These are phyloP conservation scores for Linum usitatissimum DNA, from an alignment of 345 rosid species.

Conservation along the genomic window DNA sequence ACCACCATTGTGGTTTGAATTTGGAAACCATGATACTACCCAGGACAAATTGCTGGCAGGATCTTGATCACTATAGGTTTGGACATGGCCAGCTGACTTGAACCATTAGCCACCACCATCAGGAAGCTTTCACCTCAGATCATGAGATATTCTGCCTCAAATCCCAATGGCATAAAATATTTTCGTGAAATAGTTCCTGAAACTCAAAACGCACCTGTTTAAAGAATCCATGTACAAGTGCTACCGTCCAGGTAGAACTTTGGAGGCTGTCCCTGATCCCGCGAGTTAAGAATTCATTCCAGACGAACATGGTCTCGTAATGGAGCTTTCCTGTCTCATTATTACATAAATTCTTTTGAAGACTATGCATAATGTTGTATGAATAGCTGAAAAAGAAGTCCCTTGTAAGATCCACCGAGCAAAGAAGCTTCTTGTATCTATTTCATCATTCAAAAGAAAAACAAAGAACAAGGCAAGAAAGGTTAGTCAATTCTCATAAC, in stretches of 20 bases:
- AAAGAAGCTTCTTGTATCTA: constrained; percentile 97
- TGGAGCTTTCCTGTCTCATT: constrained; percentile 33
- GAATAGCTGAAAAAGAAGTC: constrained; percentile 99
- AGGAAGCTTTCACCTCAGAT: no score
- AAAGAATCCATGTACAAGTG: constrained; percentile 87
- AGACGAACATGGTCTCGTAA: constrained; percentile 80
- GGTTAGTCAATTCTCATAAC: constrained; percentile 24
- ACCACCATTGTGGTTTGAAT: background rate
- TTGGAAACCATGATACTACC: background rate
- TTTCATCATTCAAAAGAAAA: constrained; percentile 24
- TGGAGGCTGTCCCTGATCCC: constrained; percentile 50
- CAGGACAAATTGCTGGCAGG: background rate
- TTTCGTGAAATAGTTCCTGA: background rate
- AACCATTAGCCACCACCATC: no score
- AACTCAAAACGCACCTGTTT: constrained; percentile 51
- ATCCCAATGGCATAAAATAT: no score
- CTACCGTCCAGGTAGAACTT: constrained; percentile 81
- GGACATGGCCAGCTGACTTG: background rate
- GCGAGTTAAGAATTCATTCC: constrained; percentile 88
- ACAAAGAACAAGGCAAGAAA: constrained; percentile 12
- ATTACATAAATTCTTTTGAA: constrained; percentile 59
- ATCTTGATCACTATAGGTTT: background rate
- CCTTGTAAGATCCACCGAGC: constrained; percentile 84
- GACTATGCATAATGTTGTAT: constrained; percentile 68
- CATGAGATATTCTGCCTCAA: no score